phyloP scores from a whole-genome alignment of 495 filamentous ascomycete genomes.

The Penicillium cosmopolitanum region DNA sequence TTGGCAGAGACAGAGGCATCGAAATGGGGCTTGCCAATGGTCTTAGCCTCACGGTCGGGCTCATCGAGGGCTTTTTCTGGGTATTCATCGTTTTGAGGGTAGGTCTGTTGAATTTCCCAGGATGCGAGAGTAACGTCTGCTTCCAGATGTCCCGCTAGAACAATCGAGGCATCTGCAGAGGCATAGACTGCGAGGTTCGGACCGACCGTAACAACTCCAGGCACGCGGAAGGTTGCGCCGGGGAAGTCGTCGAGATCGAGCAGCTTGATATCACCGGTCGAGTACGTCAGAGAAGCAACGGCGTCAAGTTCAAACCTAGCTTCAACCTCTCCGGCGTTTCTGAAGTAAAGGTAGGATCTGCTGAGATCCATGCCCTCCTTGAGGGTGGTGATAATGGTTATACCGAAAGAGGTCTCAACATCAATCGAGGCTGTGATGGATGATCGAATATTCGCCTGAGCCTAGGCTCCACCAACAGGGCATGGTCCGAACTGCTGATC shows the following conservation, averaged over 20 bases:
- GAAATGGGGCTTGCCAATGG: conserved; percentile 12
- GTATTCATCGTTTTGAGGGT: conserved; percentile 16
- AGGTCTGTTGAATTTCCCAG: conserved; percentile 27
- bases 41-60: conserved; percentile 16
- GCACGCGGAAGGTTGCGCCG: conserved; percentile 35
- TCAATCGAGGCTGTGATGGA: conserved; percentile 15
- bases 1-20: conserved; percentile 19
- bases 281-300: conserved; percentile 8
- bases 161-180: conserved; percentile 18
- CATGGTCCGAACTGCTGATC: conserved; percentile 24
- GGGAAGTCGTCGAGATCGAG: conserved; percentile 22
- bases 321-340: conserved; percentile 29
- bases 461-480: conserved; percentile 21
- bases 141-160: conserved; percentile 20
- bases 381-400: conserved; percentile 27
- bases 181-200: conserved; percentile 33
- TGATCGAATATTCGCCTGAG: conserved; percentile 17
- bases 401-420: conserved; percentile 27
- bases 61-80: conserved; percentile 12
- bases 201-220: conserved; percentile 39
- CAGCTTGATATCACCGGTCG: conserved; percentile 14
- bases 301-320: conserved; percentile 30
- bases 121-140: conserved; percentile 16
- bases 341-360: conserved; percentile 31
- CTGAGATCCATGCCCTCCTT: conserved; percentile 23